Conservation (phyloP, 2,329 filamentous ascomycete species). For the Cytospora mali region DNA sequence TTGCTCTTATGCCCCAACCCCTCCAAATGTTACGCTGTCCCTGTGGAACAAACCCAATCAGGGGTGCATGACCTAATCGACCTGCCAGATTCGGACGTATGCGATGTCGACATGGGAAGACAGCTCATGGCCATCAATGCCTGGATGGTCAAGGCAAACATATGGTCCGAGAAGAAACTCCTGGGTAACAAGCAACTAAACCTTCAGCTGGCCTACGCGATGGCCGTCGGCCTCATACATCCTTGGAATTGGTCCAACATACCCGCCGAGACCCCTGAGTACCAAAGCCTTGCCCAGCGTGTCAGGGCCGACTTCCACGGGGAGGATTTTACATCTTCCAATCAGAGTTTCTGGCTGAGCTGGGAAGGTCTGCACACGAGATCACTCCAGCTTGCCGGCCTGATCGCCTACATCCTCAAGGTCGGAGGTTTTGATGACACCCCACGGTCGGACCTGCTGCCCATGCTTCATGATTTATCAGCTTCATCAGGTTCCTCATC, state of each 20-base stretch:
- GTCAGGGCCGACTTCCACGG: conserved; percentile 26
- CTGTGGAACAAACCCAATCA: neutral
- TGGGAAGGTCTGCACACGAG: conserved; percentile 29
- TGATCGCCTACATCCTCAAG: conserved; percentile 27
- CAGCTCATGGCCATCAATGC: conserved; percentile 26
- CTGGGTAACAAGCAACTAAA: conserved; percentile 24
- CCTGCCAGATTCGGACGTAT: conserved; percentile 26
- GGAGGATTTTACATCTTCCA: conserved; percentile 23
- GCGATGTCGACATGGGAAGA: conserved; percentile 23
- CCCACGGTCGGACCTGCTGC: conserved; percentile 26
- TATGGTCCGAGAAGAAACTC: conserved; percentile 25
- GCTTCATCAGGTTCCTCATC: neutral
- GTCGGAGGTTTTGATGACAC: conserved; percentile 21
- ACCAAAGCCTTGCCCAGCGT: conserved; percentile 18
- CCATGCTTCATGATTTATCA: conserved; percentile 14
- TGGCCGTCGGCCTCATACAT: conserved; percentile 23
- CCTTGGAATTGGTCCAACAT: conserved; percentile 21
- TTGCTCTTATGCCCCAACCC: no score
- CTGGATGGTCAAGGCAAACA: conserved; percentile 22
- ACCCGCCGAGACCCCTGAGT: conserved; percentile 12
- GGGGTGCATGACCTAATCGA: conserved; percentile 8
- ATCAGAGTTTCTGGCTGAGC: conserved; percentile 27
- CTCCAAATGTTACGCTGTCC: no score
- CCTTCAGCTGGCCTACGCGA: conserved; percentile 25
- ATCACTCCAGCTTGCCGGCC: conserved; percentile 26